Evolutionary conservation across 768 basidiomycete species (phyloP).

Genomic region (Leucogyrophana mollusca): DNA sequence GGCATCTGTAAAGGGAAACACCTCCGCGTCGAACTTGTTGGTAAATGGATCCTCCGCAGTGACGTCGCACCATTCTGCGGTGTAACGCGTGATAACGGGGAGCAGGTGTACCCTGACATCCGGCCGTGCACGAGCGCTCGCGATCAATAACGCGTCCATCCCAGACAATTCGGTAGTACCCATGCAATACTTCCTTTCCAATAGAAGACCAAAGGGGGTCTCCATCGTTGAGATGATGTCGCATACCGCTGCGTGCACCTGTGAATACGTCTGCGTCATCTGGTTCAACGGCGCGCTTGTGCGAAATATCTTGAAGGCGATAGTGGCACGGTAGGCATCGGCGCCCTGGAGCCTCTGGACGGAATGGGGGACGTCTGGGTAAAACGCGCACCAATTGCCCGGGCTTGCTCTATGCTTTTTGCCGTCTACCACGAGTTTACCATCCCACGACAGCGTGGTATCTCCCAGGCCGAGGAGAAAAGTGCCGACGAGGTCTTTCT

Average conservation of each 20-base stretch:
- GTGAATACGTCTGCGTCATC: background rate
- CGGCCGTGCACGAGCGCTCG: conserved; percentile 6
- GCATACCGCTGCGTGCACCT: background rate
- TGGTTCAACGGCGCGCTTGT: conserved; percentile 4
- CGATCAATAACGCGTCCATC: conserved; percentile 18
- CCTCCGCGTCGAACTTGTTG: conserved; percentile 1
- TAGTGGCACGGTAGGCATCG: conserved; percentile 23
- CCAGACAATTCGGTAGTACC: conserved; percentile 22
- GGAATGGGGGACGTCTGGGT: conserved; percentile 27
- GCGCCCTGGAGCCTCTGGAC: conserved; percentile 10
- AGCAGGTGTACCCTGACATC: conserved; percentile 15
- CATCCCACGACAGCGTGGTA: background rate
- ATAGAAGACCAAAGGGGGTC: conserved; percentile 22
- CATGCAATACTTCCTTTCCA: conserved; percentile 25
- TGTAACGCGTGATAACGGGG: conserved; percentile 13
- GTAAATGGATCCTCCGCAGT: background rate
- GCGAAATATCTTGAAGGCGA: conserved; percentile 32
- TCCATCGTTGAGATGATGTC: conserved; percentile 8
- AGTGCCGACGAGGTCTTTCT: conserved; percentile 28
- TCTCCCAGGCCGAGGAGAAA: conserved; percentile 33
- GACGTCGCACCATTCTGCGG: background rate
- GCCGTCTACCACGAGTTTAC: background rate
- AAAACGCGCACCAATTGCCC: conserved; percentile 28
- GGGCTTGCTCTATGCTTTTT: background rate
- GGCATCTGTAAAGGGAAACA: conserved; percentile 21